A percentile compares a stretch with the other conserved stretches of the same genome.
phyloP scores from a whole-genome alignment of 2,329 filamentous ascomycete genomes.

The Hymenoscyphus fraxineus region DNA sequence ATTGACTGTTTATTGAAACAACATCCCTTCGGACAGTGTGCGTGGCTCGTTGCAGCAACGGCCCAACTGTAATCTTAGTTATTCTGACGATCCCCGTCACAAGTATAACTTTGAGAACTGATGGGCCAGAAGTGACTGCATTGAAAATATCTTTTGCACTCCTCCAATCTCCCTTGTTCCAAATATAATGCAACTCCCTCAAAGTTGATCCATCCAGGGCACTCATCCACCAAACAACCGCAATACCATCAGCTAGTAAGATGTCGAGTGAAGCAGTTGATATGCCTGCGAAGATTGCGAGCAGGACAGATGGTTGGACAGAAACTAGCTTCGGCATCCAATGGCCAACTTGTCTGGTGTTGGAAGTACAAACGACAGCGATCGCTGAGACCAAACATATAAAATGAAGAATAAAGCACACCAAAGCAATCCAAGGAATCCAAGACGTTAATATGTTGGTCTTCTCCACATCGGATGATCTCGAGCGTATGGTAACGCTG shows the following conservation, averaged over 20 bases:
- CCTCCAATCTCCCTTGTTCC: neutral
- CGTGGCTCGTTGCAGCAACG: neutral
- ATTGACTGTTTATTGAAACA: neutral
- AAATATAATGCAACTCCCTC: neutral
- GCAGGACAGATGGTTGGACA: neutral
- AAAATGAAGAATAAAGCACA: neutral
- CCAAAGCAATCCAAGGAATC: neutral
- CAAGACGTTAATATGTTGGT: neutral
- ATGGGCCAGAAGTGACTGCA: neutral
- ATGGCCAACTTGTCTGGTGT: neutral
- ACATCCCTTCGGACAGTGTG: neutral
- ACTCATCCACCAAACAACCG: neutral
- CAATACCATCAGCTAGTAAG: neutral
- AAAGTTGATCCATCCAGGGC: neutral
- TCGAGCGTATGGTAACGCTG: no score
- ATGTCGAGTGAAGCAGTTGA: neutral
- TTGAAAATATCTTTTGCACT: neutral
- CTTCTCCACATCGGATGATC: neutral
- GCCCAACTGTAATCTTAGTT: neutral
- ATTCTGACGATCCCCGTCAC: neutral
- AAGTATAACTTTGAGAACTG: neutral
- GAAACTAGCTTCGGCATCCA: neutral
- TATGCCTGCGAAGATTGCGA: neutral
- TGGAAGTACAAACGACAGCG: neutral
- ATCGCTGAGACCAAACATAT: neutral